Base-by-base conservation (phyloP, 768 basidiomycete species). In the Candolleomyces efflorescens region DNA sequence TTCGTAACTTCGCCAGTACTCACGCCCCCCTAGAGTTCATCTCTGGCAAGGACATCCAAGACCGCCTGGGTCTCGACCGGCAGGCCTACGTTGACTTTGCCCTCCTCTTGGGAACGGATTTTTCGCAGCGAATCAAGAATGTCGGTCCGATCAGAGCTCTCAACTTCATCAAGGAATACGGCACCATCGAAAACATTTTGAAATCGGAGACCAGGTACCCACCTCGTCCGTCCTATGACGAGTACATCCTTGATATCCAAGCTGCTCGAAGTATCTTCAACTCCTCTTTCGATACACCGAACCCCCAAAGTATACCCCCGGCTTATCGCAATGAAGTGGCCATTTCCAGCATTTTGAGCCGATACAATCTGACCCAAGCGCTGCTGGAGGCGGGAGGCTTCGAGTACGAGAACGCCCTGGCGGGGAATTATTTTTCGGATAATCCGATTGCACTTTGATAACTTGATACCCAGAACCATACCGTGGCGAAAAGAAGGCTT, bases 71-170 rank as follows among this genome's bases (percentile, higher is more conserved):
- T 11, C 81, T 97, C 24, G 73, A 81, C 62, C 78, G 78, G 7
- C 65, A 75, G 0, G 68, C 82, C 51, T 94, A 82, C 69, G 69
- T 96, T 63, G 94, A 97, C 71, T 94, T 96, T 70, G 86, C 84
- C 0, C 82, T 96, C 52, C 78, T 97, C 5, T 80, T 94, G 10
- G 94, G 94, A 11, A 96, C 94, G 2, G 94, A 97, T 70, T 95
- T 96, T 64, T 87, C 91, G 0, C 83, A 87, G 47, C 84, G 94
- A 4, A 90, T 97, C 58, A 88, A 82, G 56, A 85, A 87, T 59
- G 76, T 96, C 1, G 94, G 94, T 0, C 93, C 94, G 1, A 66
- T 74, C 0, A 85, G 85, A 2, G 92, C 92, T 1, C 83, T 92
- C 64, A 85, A 84, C 63, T 82, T 89, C 61, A 90, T 96, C 52